Percentiles rank a stretch among this genome's conserved stretches.
phyloP scores from a whole-genome alignment of 1,284 basidiomycete genomes.

The Leucoagaricus sp. region DNA sequence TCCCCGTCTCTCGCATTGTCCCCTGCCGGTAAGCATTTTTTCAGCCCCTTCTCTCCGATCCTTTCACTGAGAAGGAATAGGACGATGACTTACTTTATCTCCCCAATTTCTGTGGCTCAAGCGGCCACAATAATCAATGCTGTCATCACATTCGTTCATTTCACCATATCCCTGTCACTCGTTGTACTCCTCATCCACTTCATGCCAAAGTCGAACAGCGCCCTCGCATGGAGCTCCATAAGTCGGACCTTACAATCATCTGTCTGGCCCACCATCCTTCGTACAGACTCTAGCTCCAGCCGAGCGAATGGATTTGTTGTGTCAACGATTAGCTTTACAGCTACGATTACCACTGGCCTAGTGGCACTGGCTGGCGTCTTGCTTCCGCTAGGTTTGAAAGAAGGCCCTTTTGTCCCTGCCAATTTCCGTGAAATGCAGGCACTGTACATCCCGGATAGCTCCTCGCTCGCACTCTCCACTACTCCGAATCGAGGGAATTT shows the following conservation, averaged over 20 bases:
- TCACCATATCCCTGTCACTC: constrained; percentile 18
- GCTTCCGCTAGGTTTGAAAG: constrained; percentile 20
- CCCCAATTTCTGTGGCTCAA: constrained; percentile 16
- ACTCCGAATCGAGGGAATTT: constrained; percentile 15
- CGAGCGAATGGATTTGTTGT: constrained; percentile 6
- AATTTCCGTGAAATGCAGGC: background rate
- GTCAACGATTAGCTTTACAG: constrained; percentile 15
- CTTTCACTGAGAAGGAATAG: no score
- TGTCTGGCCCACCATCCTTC: constrained; percentile 20
- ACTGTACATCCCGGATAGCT: constrained; percentile 17
- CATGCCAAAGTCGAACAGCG: constrained; percentile 17
- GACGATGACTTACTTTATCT: background rate
- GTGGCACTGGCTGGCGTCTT: constrained; percentile 19
- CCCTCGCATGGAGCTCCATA: constrained; percentile 22
- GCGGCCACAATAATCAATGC: constrained; percentile 22
- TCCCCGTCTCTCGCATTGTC: no score
- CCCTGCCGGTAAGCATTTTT: no score
- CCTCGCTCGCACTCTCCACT: constrained; percentile 19
- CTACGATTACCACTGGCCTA: constrained; percentile 16
- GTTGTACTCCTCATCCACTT: constrained; percentile 19
- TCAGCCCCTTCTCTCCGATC: no score
- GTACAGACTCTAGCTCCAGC: constrained; percentile 11
- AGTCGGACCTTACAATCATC: constrained; percentile 18
- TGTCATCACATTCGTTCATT: constrained; percentile 19
- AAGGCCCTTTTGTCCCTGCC: constrained; percentile 8